Conservation (phyloP, 495 filamentous ascomycete genomes). For the Letharia columbiana region DNA sequence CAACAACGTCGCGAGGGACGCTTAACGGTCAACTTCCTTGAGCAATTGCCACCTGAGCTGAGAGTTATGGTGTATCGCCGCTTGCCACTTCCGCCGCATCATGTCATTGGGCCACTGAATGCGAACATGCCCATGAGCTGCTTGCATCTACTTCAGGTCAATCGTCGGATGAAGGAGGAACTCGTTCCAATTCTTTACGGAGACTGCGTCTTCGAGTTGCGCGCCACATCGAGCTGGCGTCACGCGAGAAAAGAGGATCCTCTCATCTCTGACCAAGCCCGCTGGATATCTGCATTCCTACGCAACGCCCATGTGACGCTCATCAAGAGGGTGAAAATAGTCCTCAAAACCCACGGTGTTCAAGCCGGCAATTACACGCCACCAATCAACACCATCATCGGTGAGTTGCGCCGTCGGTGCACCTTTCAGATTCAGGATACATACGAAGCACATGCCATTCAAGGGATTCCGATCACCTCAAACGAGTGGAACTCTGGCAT, state of each 20-base stretch:
- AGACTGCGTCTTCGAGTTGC: background rate
- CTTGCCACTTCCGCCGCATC: background rate
- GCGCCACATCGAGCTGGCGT: background rate
- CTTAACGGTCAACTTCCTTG: background rate
- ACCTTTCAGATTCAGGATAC: background rate
- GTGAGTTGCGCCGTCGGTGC: background rate
- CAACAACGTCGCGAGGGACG: background rate
- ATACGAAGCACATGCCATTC: background rate
- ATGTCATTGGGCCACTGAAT: background rate
- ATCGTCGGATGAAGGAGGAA: background rate
- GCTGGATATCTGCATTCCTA: background rate
- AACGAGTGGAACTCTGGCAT: background rate
- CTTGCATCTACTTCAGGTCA: background rate
- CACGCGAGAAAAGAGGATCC: background rate
- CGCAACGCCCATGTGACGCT: background rate
- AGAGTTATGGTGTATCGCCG: background rate
- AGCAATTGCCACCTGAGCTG: background rate
- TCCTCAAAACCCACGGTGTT: background rate
- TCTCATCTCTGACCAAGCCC: background rate
- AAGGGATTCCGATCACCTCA: background rate
- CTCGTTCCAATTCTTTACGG: background rate
- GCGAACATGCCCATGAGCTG: background rate
- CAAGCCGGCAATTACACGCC: background rate
- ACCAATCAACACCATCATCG: background rate
- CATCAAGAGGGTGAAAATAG: conserved; percentile 2